Evolutionary conservation across 2,329 filamentous ascomycete species (phyloP).

Genomic region (Sordariomycetes sp.): DNA sequence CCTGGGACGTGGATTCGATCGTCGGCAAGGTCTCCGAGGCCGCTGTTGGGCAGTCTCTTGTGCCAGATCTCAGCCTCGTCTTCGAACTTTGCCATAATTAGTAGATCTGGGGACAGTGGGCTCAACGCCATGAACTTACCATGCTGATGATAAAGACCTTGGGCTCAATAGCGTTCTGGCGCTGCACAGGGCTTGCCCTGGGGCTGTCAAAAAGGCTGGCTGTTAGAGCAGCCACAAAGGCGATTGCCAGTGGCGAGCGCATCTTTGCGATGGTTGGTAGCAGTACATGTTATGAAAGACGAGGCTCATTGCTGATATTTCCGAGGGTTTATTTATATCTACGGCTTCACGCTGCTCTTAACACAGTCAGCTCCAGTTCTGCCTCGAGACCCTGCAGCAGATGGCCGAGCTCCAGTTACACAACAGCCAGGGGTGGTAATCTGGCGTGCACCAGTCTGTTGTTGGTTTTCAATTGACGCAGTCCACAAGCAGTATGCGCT

Average conservation of each 20-base stretch:
- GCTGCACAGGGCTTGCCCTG: not conserved
- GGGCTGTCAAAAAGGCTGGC: not conserved
- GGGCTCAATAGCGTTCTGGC: slow-evolving; percentile 28
- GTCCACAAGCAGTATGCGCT: not conserved
- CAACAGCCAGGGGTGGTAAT: not conserved
- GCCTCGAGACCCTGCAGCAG: not conserved
- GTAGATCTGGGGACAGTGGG: not conserved
- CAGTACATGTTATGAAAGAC: not conserved
- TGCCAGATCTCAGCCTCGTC: slow-evolving; percentile 55
- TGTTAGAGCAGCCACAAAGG: slow-evolving; percentile 3
- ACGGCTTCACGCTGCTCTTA: not conserved
- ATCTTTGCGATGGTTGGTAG: not conserved
- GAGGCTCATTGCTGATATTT: no score
- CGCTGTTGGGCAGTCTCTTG: slow-evolving; percentile 30
- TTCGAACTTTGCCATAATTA: slow-evolving; percentile 35
- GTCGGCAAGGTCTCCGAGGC: slow-evolving; percentile 43
- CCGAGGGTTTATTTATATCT: not conserved
- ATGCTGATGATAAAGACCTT: slow-evolving; percentile 55
- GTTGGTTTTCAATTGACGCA: not conserved
- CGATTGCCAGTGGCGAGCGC: not conserved
- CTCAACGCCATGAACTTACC: slow-evolving; percentile 24
- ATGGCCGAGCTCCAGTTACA: not conserved
- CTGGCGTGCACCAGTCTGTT: not conserved
- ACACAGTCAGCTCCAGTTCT: not conserved
- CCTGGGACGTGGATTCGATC: slow-evolving; percentile 49